phyloP scores from a whole-genome alignment of 129 eudicot species.

The Centrapalus pauciflorus region DNA sequence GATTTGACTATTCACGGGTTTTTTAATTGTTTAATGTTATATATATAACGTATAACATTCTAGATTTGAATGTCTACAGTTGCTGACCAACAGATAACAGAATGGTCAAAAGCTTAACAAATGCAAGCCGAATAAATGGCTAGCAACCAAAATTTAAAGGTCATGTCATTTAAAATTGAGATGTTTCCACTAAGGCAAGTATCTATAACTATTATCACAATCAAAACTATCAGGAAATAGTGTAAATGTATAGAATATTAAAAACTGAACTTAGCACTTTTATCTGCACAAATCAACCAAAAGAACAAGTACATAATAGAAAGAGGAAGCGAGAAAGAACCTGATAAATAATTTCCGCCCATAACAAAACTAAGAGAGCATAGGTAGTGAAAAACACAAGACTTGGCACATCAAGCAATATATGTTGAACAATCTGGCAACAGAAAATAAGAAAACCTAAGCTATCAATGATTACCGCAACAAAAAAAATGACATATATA shows the following conservation, averaged over 20 bases:
- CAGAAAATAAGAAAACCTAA: neutral
- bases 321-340: constrained; percentile 24
- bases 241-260: constrained; percentile 8
- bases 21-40: too few relatives aligned
- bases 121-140: too few relatives aligned
- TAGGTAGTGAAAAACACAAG: constrained; percentile 93
- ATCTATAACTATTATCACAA: too few relatives aligned
- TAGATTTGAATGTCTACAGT: too few relatives aligned
- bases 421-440: constrained; percentile 58
- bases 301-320: neutral
- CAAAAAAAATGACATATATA: neutral
- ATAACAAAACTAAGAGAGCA: constrained; percentile 80
- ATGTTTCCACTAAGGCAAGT: too few relatives aligned
- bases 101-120: too few relatives aligned
- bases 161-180: too few relatives aligned
- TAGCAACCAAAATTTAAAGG: too few relatives aligned
- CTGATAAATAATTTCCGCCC: constrained; percentile 98
- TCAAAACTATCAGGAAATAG: too few relatives aligned
- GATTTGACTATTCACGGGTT: too few relatives aligned
- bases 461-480: neutral
- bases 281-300: neutral
- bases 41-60: too few relatives aligned
- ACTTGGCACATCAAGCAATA: constrained; percentile 86
- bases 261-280: constrained; percentile 11
- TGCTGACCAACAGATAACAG: too few relatives aligned